Evolutionary conservation across 495 filamentous ascomycete genomes (phyloP).

Genomic region (Xylaria cubensis): DNA sequence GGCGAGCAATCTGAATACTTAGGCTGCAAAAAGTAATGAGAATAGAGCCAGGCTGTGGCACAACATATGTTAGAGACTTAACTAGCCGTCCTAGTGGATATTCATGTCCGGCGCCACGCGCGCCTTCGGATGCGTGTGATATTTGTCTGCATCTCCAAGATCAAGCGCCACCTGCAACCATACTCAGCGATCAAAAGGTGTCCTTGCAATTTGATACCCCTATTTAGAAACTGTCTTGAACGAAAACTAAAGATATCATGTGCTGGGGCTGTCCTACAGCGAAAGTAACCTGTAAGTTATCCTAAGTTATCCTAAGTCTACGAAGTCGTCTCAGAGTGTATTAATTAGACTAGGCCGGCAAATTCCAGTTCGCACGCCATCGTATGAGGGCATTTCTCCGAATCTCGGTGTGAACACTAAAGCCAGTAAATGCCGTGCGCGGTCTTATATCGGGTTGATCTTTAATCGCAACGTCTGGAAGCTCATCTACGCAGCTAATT

Average conservation of each 20-base stretch:
- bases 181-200: not conserved
- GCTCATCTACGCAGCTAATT: not conserved
- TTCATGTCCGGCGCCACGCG: conserved; percentile 17
- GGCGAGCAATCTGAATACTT: conserved; percentile 5
- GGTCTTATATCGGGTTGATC: conserved; percentile 3
- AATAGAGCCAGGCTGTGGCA: conserved; percentile 4
- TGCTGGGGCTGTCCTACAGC: not conserved
- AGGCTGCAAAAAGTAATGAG: conserved; percentile 1
- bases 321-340: not conserved
- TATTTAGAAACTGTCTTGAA: not conserved
- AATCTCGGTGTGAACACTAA: not conserved
- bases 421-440: not conserved
- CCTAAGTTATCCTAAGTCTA: not conserved
- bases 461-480: not conserved
- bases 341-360: not conserved
- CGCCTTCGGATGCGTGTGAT: conserved; percentile 11
- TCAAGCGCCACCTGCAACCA: conserved; percentile 7
- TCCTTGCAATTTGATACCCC: not conserved
- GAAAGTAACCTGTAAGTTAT: not conserved
- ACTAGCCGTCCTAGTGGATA: conserved; percentile 5
- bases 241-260: not conserved
- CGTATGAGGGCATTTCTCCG: not conserved
- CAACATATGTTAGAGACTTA: conserved; percentile 2
- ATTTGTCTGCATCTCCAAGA: not conserved
- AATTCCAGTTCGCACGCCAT: conserved; percentile 7